Percentiles rank a stretch among this genome's conserved stretches.
Conservation (phyloP, 345 rosid genomes). For the Salix udensis region DNA sequence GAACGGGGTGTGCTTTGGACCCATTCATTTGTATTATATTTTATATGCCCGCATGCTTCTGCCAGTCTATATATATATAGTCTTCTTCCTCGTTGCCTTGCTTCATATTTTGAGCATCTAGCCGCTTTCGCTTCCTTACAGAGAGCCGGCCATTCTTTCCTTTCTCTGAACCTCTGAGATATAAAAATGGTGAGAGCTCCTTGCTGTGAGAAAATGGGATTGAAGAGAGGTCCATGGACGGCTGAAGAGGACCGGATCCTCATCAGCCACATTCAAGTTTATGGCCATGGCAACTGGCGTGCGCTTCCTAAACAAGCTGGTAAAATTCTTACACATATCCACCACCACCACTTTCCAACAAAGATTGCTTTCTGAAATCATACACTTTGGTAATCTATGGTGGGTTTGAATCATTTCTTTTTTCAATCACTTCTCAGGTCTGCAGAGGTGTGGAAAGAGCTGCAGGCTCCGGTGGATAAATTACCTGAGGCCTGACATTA, state of each 20-base stretch:
- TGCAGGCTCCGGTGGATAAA: slow-evolving; percentile 82
- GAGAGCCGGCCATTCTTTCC: slow-evolving; percentile 4
- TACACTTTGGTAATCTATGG: background rate
- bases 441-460: slow-evolving; percentile 80
- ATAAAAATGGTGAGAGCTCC: slow-evolving; percentile 70
- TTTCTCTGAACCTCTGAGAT: slow-evolving; percentile 4
- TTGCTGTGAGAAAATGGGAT: slow-evolving; percentile 72
- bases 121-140: too few species aligned
- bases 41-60: background rate
- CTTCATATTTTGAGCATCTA: background rate
- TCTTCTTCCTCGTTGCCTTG: background rate
- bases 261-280: slow-evolving; percentile 41
- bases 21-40: background rate
- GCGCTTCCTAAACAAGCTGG: slow-evolving; percentile 79
- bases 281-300: slow-evolving; percentile 73
- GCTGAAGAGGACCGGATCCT: slow-evolving; percentile 59
- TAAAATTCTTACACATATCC: slow-evolving; percentile 4
- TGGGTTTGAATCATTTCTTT: background rate
- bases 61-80: background rate
- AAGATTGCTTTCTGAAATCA: background rate
- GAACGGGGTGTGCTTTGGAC: background rate
- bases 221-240: slow-evolving; percentile 82
- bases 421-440: slow-evolving; percentile 32
- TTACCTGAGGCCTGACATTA: slow-evolving; percentile 74
- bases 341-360: background rate